Evolutionary conservation across 306 rosid species (phyloP).

Genomic region (Quercus suber): DNA sequence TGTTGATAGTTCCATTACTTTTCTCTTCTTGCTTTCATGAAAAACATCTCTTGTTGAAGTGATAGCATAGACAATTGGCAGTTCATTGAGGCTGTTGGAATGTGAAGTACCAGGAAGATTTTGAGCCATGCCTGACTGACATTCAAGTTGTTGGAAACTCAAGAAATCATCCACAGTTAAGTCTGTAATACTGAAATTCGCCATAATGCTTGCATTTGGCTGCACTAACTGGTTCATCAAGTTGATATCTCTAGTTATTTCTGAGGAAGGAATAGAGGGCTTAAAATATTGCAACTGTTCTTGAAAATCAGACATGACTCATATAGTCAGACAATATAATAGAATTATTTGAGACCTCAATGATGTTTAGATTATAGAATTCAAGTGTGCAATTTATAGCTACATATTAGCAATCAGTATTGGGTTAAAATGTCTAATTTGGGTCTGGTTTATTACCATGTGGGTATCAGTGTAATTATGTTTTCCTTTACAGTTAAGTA

Average conservation of each 20-base stretch:
- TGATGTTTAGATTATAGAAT: background rate
- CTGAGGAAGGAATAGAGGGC: conserved; percentile 4
- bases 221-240: conserved; percentile 1
- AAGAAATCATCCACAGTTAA: conserved; percentile 9
- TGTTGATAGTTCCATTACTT: background rate
- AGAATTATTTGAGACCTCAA: background rate
- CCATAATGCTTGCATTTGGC: conserved; percentile 10
- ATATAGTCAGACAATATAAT: background rate
- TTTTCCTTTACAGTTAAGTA: conserved; percentile 33
- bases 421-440: background rate
- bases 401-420: too few relatives aligned
- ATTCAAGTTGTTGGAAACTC: conserved; percentile 19
- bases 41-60: background rate
- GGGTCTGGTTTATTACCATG: conserved; percentile 7
- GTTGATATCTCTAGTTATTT: conserved; percentile 2
- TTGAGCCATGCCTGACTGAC: background rate
- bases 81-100: background rate
- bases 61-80: background rate
- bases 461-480: conserved; percentile 17
- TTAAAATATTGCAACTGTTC: conserved; percentile 4
- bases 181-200: conserved; percentile 2
- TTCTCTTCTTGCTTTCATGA: conserved; percentile 1
- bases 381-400: background rate
- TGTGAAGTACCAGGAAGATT: background rate
- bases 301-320: conserved; percentile 18